phyloP scores from a whole-genome alignment of 2,329 filamentous ascomycete species.

The Cordyceps pruinosa region DNA sequence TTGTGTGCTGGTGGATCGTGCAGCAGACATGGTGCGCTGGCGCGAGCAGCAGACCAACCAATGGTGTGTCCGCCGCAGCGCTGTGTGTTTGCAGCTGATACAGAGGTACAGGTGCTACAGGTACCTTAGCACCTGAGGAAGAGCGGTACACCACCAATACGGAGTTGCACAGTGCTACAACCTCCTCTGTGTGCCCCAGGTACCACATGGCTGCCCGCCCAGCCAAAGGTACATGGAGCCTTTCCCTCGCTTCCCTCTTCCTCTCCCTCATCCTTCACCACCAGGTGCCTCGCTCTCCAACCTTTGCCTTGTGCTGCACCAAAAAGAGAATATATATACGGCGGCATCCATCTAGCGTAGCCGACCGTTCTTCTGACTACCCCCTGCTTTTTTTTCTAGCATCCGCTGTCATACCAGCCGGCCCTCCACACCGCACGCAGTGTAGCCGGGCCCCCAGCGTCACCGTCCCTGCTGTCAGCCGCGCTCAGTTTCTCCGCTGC shows the following conservation, averaged over 20 bases:
- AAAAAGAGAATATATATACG: background rate
- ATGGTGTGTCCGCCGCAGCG: background rate
- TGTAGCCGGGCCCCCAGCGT: background rate
- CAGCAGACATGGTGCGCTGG: background rate
- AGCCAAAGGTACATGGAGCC: background rate
- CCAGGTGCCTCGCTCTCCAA: background rate
- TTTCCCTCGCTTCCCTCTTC: background rate
- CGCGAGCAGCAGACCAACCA: background rate
- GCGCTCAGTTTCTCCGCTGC: constrained; percentile 7
- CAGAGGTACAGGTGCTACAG: too few relatives aligned
- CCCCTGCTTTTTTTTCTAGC: background rate
- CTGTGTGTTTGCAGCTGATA: background rate
- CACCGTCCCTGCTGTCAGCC: constrained; percentile 3
- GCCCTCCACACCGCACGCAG: too few relatives aligned
- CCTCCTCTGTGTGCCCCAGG: too few relatives aligned
- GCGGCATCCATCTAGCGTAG: too few relatives aligned
- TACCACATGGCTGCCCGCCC: background rate
- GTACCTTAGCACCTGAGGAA: too few relatives aligned
- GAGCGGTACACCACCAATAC: too few relatives aligned
- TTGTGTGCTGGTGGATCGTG: background rate
- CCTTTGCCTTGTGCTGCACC: background rate
- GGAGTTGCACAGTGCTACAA: background rate
- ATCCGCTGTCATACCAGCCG: too few relatives aligned
- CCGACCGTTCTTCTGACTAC: too few relatives aligned
- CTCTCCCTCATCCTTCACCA: background rate